These are phyloP conservation scores for Xylaria telfairii DNA, from an alignment of 495 filamentous ascomycete species.

Conservation along the genomic window DNA sequence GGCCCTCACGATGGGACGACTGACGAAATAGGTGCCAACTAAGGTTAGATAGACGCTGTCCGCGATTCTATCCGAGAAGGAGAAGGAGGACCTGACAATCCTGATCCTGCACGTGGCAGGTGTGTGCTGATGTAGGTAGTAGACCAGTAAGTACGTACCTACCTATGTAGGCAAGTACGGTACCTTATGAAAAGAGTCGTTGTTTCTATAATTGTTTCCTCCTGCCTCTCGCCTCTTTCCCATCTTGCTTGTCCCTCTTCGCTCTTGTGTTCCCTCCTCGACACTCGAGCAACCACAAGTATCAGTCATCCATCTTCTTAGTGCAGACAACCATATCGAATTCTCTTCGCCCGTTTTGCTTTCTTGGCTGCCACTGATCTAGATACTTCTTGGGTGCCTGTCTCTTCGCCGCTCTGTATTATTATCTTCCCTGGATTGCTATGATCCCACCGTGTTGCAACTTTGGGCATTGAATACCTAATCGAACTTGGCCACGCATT, in stretches of 20 bases:
- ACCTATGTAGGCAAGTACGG: background rate
- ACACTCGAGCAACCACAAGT: background rate
- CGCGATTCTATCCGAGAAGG: background rate
- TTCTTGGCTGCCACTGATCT: conserved; percentile 14
- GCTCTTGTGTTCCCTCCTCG: background rate
- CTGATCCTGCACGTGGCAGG: background rate
- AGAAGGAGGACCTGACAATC: background rate
- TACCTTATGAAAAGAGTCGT: background rate
- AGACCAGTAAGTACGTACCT: too few species aligned
- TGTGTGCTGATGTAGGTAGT: too few species aligned
- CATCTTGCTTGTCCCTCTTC: background rate
- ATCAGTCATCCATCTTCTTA: background rate
- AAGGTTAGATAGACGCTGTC: background rate
- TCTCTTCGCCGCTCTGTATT: conserved; percentile 9
- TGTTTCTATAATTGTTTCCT: conserved; percentile 18
- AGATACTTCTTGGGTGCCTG: conserved; percentile 11
- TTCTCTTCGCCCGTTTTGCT: background rate
- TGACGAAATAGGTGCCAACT: background rate
- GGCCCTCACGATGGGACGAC: too few species aligned
- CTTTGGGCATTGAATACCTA: background rate
- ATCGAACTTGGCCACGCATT: background rate
- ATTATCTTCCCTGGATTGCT: background rate
- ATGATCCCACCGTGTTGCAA: background rate
- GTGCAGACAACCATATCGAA: background rate
- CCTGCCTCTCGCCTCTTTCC: background rate